Evolutionary conservation across 208 protist genomes (phyloP).

Genomic region (Trypanosoma caninum): DNA sequence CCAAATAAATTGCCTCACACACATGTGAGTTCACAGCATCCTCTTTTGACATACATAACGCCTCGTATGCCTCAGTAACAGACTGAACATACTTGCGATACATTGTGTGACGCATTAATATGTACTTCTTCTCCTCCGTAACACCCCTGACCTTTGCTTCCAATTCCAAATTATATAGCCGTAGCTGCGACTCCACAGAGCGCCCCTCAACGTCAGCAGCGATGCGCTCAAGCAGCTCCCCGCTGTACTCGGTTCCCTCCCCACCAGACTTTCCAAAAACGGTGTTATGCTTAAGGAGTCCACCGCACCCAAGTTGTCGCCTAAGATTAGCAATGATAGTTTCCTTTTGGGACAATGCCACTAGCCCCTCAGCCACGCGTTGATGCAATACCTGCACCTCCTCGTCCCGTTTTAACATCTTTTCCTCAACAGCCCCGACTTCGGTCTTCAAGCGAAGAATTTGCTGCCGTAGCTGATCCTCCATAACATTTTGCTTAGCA

Average conservation of each 20-base stretch:
- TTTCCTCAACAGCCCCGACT: slow-evolving; percentile 47
- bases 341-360: slow-evolving; percentile 76
- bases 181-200: slow-evolving; percentile 64
- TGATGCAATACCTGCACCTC: slow-evolving; percentile 61
- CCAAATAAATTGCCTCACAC: slow-evolving; percentile 19
- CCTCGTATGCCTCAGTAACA: slow-evolving; percentile 36
- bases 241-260: slow-evolving; percentile 37
- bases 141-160: slow-evolving; percentile 40
- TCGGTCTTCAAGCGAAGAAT: slow-evolving; percentile 43
- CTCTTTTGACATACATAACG: slow-evolving; percentile 42
- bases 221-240: slow-evolving; percentile 56
- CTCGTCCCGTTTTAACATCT: slow-evolving; percentile 57
- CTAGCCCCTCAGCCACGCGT: slow-evolving; percentile 66
- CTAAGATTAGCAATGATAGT: slow-evolving; percentile 64
- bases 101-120: slow-evolving; percentile 71
- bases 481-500: slow-evolving; percentile 61
- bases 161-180: slow-evolving; percentile 61
- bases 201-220: slow-evolving; percentile 70
- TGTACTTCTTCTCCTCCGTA: slow-evolving; percentile 55
- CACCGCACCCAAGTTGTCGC: slow-evolving; percentile 58
- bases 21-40: slow-evolving; percentile 55
- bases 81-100: slow-evolving; percentile 68
- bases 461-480: slow-evolving; percentile 72
- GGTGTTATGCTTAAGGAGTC: slow-evolving; percentile 20
- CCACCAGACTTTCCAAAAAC: neutral